Conservation (phyloP, 805 yeast species). For the Schizosaccharomyces japonicus region DNA sequence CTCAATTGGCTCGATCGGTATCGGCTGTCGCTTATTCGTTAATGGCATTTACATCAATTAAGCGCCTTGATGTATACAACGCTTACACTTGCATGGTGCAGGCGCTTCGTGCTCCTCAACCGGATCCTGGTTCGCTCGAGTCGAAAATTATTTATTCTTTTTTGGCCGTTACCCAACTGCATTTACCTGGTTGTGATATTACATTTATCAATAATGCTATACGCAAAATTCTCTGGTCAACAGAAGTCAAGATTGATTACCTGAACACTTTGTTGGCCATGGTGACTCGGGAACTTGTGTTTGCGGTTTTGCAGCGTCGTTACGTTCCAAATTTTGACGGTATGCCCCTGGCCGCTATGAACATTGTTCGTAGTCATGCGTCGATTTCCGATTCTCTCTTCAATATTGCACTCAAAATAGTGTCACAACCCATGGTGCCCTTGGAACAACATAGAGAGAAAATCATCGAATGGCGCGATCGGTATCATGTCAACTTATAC, state of each 20-base stretch:
- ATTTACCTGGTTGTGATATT: not conserved
- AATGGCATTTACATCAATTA: not conserved
- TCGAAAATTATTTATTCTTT: not conserved
- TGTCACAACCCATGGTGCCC: not conserved
- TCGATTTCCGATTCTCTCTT: not conserved
- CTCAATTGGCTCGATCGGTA: not conserved
- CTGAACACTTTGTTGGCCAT: not conserved
- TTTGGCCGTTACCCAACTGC: not conserved
- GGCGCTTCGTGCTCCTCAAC: not conserved
- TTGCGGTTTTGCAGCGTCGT: not conserved
- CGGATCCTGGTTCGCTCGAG: not conserved
- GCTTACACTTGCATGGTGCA: not conserved
- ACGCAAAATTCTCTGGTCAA: not conserved
- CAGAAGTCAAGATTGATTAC: not conserved
- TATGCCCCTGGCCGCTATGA: not conserved
- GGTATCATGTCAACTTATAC: not conserved
- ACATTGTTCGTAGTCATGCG: not conserved
- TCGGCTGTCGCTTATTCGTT: not conserved
- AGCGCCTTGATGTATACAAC: not conserved
- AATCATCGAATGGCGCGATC: not conserved
- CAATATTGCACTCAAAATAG: not conserved
- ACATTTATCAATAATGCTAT: not conserved
- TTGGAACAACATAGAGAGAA: not conserved
- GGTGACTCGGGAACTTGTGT: not conserved
- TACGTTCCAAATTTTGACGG: not conserved